Percentiles rank a stretch among this genome's conserved stretches.
phyloP scores from a whole-genome alignment of 495 filamentous ascomycete species.

The Hypomontagnella submonticulosa region DNA sequence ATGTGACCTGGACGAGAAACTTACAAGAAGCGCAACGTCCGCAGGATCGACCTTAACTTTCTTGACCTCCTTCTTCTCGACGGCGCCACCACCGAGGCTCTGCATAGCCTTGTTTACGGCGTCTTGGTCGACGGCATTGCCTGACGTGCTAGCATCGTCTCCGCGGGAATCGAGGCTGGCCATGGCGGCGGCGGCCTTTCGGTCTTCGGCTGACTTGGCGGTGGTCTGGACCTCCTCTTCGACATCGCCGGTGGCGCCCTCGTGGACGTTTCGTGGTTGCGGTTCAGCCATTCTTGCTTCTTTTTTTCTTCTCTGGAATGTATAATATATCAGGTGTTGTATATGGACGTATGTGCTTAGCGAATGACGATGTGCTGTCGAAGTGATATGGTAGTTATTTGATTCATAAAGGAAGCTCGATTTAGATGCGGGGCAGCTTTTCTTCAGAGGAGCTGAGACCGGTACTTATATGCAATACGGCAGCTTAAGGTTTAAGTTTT shows the following conservation, averaged over 20 bases:
- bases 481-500: too few relatives aligned
- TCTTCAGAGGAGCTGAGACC: too few relatives aligned
- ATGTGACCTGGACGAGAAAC: constrained; percentile 9
- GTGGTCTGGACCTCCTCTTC: constrained; percentile 70
- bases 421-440: too few relatives aligned
- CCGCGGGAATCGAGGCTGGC: constrained; percentile 73
- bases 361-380: too few relatives aligned
- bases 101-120: constrained; percentile 88
- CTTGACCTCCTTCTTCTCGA: constrained; percentile 57
- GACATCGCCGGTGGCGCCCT: constrained; percentile 70
- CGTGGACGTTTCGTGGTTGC: constrained; percentile 65
- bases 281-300: constrained; percentile 65
- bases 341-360: neutral
- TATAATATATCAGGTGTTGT: neutral
- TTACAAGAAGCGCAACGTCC: constrained; percentile 56
- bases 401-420: too few relatives aligned
- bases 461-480: constrained; percentile 8
- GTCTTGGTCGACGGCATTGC: constrained; percentile 77
- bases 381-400: too few relatives aligned
- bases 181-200: constrained; percentile 89
- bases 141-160: constrained; percentile 61
- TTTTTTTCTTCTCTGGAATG: neutral
- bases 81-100: constrained; percentile 61
- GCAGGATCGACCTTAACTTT: constrained; percentile 62
- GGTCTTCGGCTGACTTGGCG: constrained; percentile 81